Percentiles rank a stretch among this genome's conserved stretches.
These are phyloP conservation scores for Colletotrichum scovillei DNA, from an alignment of 2,329 filamentous ascomycete genomes.

Conservation along the genomic window DNA sequence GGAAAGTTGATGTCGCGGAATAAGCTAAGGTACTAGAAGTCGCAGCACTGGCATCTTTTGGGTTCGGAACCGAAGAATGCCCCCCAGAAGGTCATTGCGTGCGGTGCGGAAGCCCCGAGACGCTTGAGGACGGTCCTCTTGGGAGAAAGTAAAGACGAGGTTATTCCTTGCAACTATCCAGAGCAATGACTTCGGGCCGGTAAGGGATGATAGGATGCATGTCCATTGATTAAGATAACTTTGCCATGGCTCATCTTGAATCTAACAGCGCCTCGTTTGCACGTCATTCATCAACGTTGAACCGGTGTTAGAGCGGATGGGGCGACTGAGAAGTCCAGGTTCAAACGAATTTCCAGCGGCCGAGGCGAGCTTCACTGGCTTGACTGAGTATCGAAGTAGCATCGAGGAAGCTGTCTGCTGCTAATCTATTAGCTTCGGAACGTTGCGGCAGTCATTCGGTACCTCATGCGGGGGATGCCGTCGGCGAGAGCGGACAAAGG, in stretches of 20 bases:
- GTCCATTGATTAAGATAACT: conserved; percentile 13
- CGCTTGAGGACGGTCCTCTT: not conserved
- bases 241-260: conserved; percentile 8
- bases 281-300: conserved; percentile 11
- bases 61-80: not conserved
- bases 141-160: conserved; percentile 7
- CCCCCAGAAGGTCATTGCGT: not conserved
- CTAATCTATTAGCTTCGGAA: not conserved
- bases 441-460: not conserved
- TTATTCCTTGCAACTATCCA: not conserved
- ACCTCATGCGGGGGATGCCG: not conserved
- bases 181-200: conserved; percentile 21
- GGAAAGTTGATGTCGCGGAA: conserved; percentile 8
- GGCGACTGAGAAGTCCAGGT: not conserved
- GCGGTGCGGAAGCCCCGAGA: conserved; percentile 19
- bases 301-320: conserved; percentile 2
- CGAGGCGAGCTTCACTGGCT: not conserved
- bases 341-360: not conserved
- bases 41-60: not conserved
- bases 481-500: conserved; percentile 4
- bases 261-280: conserved; percentile 7
- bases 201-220: conserved; percentile 14
- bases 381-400: not conserved
- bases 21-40: conserved; percentile 1
- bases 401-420: not conserved